phyloP scores from a whole-genome alignment of 306 rosid genomes.

The Vigna nakashimae region DNA sequence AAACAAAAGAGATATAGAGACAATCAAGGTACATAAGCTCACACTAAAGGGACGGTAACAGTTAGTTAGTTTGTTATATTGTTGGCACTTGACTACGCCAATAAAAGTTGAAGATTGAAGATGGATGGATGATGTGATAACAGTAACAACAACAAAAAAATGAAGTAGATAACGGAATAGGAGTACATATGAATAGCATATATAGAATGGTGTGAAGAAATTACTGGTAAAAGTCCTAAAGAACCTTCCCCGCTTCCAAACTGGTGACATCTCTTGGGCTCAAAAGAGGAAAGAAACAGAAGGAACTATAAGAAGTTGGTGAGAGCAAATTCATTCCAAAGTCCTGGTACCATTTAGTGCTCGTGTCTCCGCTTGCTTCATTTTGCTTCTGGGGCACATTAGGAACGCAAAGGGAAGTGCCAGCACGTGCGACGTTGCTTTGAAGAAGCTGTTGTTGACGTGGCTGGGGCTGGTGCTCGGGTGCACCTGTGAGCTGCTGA shows the following conservation, averaged over 20 bases:
- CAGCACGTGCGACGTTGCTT: conserved; percentile 33
- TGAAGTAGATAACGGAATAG: not conserved
- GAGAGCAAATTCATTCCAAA: conserved; percentile 52
- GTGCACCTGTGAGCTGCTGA: conserved; percentile 79
- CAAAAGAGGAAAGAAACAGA: conserved; percentile 54
- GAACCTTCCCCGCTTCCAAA: conserved; percentile 46
- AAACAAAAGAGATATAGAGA: not conserved
- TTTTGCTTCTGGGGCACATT: not conserved
- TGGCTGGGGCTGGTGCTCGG: conserved; percentile 45
- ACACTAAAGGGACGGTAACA: not conserved
- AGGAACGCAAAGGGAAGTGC: conserved; percentile 13
- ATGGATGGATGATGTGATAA: not conserved
- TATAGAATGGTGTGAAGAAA: not conserved
- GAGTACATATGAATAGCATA: not conserved
- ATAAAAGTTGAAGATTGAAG: not conserved
- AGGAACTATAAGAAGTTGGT: conserved; percentile 51
- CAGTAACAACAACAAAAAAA: not conserved
- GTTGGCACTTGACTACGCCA: not conserved
- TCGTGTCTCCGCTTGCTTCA: not conserved
- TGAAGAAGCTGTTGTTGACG: conserved; percentile 39
- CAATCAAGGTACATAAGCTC: not conserved
- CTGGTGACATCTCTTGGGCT: conserved; percentile 57
- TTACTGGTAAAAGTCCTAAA: not conserved
- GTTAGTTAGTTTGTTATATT: not conserved
- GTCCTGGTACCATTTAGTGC: conserved; percentile 45